Evolutionary conservation across 495 filamentous ascomycete genomes (phyloP).

Genomic region (Penicillium turbatum): DNA sequence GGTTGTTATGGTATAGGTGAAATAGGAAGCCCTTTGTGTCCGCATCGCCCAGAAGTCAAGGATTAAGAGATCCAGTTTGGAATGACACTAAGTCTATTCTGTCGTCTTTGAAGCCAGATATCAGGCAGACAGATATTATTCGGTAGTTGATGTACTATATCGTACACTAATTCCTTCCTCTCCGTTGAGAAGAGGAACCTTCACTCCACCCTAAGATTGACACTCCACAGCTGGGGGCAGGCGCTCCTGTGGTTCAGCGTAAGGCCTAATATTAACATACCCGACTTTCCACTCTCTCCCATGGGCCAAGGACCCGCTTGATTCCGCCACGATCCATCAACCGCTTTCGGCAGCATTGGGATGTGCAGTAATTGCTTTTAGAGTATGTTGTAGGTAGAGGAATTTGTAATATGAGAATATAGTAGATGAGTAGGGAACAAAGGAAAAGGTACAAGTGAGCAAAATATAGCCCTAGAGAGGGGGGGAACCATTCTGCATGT

Average conservation of each 20-base stretch:
- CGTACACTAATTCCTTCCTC: no score
- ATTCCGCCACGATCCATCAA: conserved; percentile 25
- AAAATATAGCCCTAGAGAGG: neutral
- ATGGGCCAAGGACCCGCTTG: conserved; percentile 15
- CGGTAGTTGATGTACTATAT: no score
- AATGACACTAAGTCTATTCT: no score
- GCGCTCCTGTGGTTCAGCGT: conserved; percentile 16
- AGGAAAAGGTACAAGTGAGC: neutral
- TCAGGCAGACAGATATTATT: no score
- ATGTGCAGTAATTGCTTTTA: conserved; percentile 5
- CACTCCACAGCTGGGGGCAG: conserved; percentile 22
- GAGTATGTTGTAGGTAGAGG: neutral
- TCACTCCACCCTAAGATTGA: neutral
- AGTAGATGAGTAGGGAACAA: neutral
- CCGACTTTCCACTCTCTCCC: neutral
- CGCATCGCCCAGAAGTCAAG: neutral
- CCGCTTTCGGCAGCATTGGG: conserved; percentile 29
- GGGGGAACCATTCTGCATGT: neutral
- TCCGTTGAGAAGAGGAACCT: no score
- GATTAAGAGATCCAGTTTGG: no score
- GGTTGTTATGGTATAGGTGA: neutral
- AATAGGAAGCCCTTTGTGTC: neutral
- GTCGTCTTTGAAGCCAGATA: no score
- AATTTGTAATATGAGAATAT: neutral
- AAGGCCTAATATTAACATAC: conserved; percentile 5